Percentiles rank a stretch among this genome's conserved stretches.
phyloP scores from a whole-genome alignment of 2,329 filamentous ascomycete genomes.

The Cylindrodendrum hubeiense region DNA sequence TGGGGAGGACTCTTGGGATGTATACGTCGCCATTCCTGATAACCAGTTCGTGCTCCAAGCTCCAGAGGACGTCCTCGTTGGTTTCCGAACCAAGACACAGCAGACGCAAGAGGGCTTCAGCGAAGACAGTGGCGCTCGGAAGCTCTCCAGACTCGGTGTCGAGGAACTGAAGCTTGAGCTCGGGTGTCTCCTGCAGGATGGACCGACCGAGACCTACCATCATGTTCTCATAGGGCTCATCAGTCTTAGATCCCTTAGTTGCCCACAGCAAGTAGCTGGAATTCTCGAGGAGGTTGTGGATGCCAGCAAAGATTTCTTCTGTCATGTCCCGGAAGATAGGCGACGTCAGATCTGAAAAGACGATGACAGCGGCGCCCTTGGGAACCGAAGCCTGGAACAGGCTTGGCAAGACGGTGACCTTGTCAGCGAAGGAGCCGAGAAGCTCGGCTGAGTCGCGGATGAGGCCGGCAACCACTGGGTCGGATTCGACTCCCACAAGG shows the following conservation, averaged over 20 bases:
- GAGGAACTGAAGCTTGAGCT: conserved; percentile 6
- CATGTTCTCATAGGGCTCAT: conserved; percentile 26
- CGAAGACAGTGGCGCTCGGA: background rate
- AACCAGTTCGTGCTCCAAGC: background rate
- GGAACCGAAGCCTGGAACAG: background rate
- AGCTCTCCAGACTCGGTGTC: conserved; percentile 1
- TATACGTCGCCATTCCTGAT: background rate
- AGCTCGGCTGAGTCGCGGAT: background rate
- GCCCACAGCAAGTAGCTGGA: conserved; percentile 10
- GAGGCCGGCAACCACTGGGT: background rate
- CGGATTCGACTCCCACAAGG: background rate
- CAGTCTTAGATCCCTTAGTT: background rate
- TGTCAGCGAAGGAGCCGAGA: background rate
- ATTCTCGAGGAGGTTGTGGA: background rate
- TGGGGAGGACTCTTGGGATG: background rate
- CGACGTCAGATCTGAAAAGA: background rate
- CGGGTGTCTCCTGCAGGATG: conserved; percentile 16
- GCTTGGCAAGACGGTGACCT: background rate
- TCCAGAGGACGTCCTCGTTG: background rate
- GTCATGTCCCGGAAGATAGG: background rate
- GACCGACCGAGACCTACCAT: conserved; percentile 16
- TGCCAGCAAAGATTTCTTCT: background rate
- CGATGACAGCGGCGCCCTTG: background rate
- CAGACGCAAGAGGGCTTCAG: background rate
- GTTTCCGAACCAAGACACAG: background rate